These are phyloP conservation scores for Mycena kentingensis DNA, from an alignment of 768 basidiomycete species.

Conservation along the genomic window DNA sequence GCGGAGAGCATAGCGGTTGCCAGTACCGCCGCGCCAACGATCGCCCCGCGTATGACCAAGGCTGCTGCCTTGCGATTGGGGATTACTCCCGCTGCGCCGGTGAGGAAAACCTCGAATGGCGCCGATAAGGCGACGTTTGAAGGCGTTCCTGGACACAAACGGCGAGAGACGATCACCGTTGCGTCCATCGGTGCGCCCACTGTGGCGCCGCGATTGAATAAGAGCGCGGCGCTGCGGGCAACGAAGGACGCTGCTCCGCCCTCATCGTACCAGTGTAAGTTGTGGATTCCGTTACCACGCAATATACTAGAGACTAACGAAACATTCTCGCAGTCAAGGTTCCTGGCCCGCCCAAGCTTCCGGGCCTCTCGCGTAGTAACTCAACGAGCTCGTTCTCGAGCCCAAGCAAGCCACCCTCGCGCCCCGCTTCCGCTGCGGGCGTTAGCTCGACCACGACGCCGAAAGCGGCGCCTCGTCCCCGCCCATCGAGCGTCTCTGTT, in stretches of 20 bases:
- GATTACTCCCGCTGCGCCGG: conserved; percentile 44
- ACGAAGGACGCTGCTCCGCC: conserved; percentile 64
- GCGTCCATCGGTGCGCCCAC: conserved; percentile 65
- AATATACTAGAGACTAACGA: too few species aligned
- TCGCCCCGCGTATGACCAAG: conserved; percentile 75
- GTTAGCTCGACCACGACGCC: conserved; percentile 14
- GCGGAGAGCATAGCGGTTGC: conserved; percentile 67
- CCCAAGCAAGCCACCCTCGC: conserved; percentile 31
- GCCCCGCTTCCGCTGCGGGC: conserved; percentile 46
- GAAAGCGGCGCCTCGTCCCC: conserved; percentile 10
- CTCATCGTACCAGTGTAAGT: conserved; percentile 72
- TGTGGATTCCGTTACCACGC: conserved; percentile 4
- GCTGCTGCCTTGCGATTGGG: conserved; percentile 74
- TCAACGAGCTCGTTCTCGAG: conserved; percentile 38
- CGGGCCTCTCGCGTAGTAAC: conserved; percentile 46
- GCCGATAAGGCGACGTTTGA: conserved; percentile 58
- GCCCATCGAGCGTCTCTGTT: conserved; percentile 24
- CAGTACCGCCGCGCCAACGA: conserved; percentile 68
- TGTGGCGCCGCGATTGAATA: conserved; percentile 75
- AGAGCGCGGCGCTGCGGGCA: conserved; percentile 68
- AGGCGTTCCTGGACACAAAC: conserved; percentile 84
- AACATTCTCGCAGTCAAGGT: conserved; percentile 44
- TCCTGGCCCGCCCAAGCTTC: conserved; percentile 43
- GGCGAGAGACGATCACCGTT: conserved; percentile 73
- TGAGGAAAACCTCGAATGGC: conserved; percentile 40